phyloP scores from a whole-genome alignment of 1,139 yeast species.

The Diutina rugosa region DNA sequence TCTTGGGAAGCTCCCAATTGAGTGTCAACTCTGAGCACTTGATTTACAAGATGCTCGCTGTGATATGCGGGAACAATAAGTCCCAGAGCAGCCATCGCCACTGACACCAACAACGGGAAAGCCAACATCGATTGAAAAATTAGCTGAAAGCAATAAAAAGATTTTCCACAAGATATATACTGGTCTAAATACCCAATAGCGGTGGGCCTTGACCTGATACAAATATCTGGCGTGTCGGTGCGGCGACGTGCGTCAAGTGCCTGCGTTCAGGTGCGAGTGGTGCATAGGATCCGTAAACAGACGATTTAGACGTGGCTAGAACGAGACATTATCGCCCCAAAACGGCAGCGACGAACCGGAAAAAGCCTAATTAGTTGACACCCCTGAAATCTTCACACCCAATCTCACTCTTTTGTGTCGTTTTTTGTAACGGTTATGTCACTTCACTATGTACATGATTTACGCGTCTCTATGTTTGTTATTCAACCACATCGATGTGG shows the following conservation, averaged over 20 bases:
- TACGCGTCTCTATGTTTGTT: background rate
- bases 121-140: background rate
- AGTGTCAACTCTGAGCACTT: background rate
- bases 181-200: background rate
- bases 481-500: conserved; percentile 14
- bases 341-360: background rate
- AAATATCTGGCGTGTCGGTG: background rate
- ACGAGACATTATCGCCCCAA: background rate
- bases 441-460: background rate
- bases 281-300: background rate
- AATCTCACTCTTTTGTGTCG: background rate
- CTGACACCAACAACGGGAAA: background rate
- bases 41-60: background rate
- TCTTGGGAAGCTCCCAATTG: background rate
- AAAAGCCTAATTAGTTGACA: too few relatives aligned
- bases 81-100: background rate
- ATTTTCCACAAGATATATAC: too few relatives aligned
- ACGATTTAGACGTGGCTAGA: background rate
- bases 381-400: background rate
- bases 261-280: background rate
- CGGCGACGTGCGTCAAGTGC: background rate
- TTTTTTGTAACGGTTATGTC: background rate
- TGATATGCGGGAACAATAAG: background rate
- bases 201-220: background rate
- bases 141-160: background rate